phyloP scores from a whole-genome alignment of 805 yeast genomes.

The Saccharomycopsis lassenensis region DNA sequence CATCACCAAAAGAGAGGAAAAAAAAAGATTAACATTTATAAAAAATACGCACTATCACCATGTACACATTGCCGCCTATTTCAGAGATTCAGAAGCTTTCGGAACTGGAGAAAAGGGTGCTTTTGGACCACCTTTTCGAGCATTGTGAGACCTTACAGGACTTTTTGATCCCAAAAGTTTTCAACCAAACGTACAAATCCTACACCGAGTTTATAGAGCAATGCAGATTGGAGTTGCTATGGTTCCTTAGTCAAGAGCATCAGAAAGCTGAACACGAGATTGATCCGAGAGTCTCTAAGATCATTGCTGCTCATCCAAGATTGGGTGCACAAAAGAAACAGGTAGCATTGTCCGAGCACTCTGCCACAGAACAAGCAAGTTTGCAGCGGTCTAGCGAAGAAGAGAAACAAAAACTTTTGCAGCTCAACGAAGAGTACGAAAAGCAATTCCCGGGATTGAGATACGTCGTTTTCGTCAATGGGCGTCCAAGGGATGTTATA shows the following conservation, averaged over 20 bases:
- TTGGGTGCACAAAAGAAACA: constrained; percentile 35
- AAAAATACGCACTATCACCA: too few species aligned
- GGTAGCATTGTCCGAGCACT: constrained; percentile 43
- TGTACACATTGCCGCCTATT: constrained; percentile 7
- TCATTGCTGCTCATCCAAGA: constrained; percentile 88
- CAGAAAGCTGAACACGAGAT: constrained; percentile 21
- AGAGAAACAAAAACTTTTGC: constrained; percentile 38
- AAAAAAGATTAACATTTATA: too few species aligned
- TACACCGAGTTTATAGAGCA: constrained; percentile 35
- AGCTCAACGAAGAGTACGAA: constrained; percentile 56
- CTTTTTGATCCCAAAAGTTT: constrained; percentile 26
- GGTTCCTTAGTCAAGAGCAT: constrained; percentile 20
- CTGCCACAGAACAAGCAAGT: constrained; percentile 60
- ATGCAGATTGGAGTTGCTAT: constrained; percentile 29
- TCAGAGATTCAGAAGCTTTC: neutral
- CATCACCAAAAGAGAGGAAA: too few species aligned
- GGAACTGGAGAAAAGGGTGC: constrained; percentile 19
- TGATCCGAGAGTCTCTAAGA: constrained; percentile 30
- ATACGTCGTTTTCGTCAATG: constrained; percentile 85
- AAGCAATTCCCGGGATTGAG: constrained; percentile 55
- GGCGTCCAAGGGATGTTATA: constrained; percentile 54
- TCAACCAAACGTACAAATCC: constrained; percentile 19
- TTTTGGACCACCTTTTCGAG: constrained; percentile 52
- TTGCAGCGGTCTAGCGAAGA: constrained; percentile 36
- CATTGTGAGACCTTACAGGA: constrained; percentile 41